Base-by-base conservation (phyloP, 805 yeast genomes). In the Yamadazyma olivae region DNA sequence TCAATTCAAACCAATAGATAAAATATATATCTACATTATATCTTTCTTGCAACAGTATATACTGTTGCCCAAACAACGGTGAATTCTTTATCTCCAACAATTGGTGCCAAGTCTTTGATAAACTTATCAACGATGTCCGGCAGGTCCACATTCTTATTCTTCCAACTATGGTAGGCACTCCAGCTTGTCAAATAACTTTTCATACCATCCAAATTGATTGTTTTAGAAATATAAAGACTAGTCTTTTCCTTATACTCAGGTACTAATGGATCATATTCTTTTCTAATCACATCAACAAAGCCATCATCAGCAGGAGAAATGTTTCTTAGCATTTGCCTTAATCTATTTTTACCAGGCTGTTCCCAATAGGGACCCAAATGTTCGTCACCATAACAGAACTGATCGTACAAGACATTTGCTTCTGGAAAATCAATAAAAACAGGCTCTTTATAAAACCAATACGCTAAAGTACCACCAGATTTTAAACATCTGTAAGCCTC, bases 401-500 rank as follows among this genome's bases (percentile, higher is more conserved):
- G 72, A 20, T 59, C 48, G 32, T 77, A 70, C 5, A 82, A 53
- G 27, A 69, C 65, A 43, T 83, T 80, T 1, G 84, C 81, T 27
- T 64, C 64, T 69, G 46, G 36, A 35, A 48, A 57, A 24, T 53
- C 54, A 8, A 38, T 68, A 59, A 80, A 76, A 0, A 75, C 64
- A 0, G 89, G 86, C 48, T 88, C 95, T 26, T 74, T 78, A 51
- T 89, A 89, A 3, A 85, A 83, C 83, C 91, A 88, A 46, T 76
- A 75, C 0, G 88, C 83, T 32, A 89, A 52, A 0, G 89, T 81
- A 1, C 93, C 95, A 15, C 69, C 66, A 1, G 75, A 70, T 34
- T 71, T 73, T 40, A 87, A 63, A 10, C 77, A 61, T 4, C 75
- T 49, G 15, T 63, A 57, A 2, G 75, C 67, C 40, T 75, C 77